Evolutionary conservation across 371 early-diverging fungal species (phyloP).

Genomic region (Blakeslea trispora): DNA sequence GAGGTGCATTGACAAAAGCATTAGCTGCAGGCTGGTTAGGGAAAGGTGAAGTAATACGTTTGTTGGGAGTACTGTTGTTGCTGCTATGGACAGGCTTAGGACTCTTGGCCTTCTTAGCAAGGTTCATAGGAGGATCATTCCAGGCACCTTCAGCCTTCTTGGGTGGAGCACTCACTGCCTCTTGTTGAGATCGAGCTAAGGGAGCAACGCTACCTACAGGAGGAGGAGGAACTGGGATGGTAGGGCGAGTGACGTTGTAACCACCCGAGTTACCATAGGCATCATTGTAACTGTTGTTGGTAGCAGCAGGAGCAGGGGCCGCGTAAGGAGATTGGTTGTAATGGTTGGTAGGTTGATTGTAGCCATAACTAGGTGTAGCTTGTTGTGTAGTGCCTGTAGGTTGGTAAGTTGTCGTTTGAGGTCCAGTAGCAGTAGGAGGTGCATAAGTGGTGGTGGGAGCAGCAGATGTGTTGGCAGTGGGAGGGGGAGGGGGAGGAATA

Average conservation of each 20-base stretch:
- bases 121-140: constrained; percentile 61
- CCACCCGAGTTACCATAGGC: constrained; percentile 6
- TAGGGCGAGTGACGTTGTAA: constrained; percentile 14
- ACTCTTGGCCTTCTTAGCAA: constrained; percentile 34
- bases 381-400: constrained; percentile 7
- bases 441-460: neutral
- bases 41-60: constrained; percentile 51
- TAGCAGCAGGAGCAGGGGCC: neutral
- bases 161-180: constrained; percentile 37
- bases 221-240: constrained; percentile 39
- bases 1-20: constrained; percentile 32
- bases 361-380: constrained; percentile 11
- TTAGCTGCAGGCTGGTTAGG: constrained; percentile 43
- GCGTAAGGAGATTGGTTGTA: constrained; percentile 1
- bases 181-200: constrained; percentile 14
- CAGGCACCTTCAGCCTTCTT: constrained; percentile 47
- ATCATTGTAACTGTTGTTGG: constrained; percentile 11
- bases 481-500: constrained; percentile 9
- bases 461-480: constrained; percentile 6
- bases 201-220: constrained; percentile 22
- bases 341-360: constrained; percentile 10
- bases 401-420: constrained; percentile 17
- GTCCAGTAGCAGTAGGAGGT: constrained; percentile 1
- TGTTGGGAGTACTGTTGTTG: constrained; percentile 16
- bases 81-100: constrained; percentile 20